phyloP scores from a whole-genome alignment of 805 yeast genomes.

The Suhomyces sp. region DNA sequence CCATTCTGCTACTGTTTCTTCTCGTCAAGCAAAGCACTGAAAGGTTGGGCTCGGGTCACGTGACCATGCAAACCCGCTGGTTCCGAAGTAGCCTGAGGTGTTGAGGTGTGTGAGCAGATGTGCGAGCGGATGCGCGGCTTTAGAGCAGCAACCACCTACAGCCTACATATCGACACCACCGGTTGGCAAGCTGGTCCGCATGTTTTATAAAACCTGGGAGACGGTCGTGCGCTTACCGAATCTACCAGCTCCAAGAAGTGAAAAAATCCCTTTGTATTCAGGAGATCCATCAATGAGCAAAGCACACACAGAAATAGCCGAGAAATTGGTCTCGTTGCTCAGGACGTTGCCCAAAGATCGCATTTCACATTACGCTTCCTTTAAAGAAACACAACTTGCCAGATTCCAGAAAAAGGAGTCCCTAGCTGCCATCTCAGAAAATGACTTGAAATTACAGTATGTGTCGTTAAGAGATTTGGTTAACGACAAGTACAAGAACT shows the following conservation, averaged over 20 bases:
- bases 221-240: not conserved
- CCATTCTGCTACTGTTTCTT: not conserved
- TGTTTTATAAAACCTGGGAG: too few relatives aligned
- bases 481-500: constrained; percentile 59
- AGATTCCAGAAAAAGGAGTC: constrained; percentile 35
- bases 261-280: not conserved
- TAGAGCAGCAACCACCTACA: too few relatives aligned
- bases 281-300: constrained; percentile 21
- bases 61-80: not conserved
- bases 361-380: constrained; percentile 64
- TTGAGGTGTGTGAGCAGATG: too few relatives aligned
- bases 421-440: constrained; percentile 41
- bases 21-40: not conserved
- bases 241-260: not conserved
- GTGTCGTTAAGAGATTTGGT: constrained; percentile 55
- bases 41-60: not conserved
- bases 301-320: constrained; percentile 48
- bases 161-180: too few relatives aligned
- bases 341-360: constrained; percentile 68
- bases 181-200: too few relatives aligned
- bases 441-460: constrained; percentile 56
- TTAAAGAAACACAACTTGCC: constrained; percentile 61
- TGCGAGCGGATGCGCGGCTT: too few relatives aligned
- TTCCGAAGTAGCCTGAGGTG: too few relatives aligned
- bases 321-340: constrained; percentile 54